Evolutionary conservation across 306 rosid species (phyloP), one percentile per base, ranked within the genome.

Genomic region (Casuarina glauca): DNA sequence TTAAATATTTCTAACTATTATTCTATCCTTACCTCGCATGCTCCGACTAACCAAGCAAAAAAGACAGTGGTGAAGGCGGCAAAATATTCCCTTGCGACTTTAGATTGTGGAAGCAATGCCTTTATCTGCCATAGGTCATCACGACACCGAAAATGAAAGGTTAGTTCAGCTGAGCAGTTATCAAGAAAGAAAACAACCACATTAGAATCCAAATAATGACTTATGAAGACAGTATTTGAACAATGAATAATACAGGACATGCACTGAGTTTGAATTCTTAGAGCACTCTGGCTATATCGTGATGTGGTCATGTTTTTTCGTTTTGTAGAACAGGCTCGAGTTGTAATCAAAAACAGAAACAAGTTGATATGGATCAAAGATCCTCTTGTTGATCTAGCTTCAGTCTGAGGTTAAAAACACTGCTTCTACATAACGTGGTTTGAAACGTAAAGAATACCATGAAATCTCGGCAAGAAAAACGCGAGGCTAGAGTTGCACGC

Each of bases 21-120:
- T 62, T 32, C 75, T 1, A 53, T 79, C 32, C 32, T 26, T 82
- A 91, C 99, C 99, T 93, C 91, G 49, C 90, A 96, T 58, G 90
- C 91, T 15, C 99, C 99, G 2, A 96, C 87, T 54, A 96, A 76
- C 99, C 99, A 96, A 74, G 91, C 89, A 81, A 93, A 96, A 82
- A 91, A 93, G 74, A 88, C 49, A 76, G 94, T 86, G 76, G 96
- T 90, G 84, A 91, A 89, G 82, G 53, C 51, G 8, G 98, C 98
- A 82, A 90, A 96, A 79, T 43, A 77, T 80, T 96, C 93, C 84
- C 98, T 86, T 45, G 94, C 66, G 15, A 93, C 73, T 87, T 88
- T 86, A 20, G 91, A 82, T 64, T 87, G 90, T n/a, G 96, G 97
- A 11, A 89, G 52, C 83, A 82, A 6, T 80, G 80, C 72, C 86